Evolutionary conservation across 257 asterid genomes (phyloP).

Genomic region (Fraxinus anomala): DNA sequence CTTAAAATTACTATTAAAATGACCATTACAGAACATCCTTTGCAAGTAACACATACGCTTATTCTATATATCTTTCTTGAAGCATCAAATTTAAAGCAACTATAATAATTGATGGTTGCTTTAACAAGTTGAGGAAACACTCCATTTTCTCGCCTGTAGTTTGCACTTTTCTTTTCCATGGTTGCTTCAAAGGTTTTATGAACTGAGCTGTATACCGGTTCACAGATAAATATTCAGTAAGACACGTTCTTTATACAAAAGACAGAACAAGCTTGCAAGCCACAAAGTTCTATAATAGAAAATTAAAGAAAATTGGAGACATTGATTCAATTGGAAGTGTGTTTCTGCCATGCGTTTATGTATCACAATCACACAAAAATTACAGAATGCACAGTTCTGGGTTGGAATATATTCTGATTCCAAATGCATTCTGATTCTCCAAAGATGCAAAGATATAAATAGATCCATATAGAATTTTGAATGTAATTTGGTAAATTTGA

Average conservation of each 20-base stretch:
- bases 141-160: too few relatives aligned
- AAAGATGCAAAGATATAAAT: too few relatives aligned
- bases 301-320: too few relatives aligned
- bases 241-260: background rate
- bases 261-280: background rate
- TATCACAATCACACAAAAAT: background rate
- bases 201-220: background rate
- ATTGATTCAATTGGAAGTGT: background rate
- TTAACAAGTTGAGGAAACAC: background rate
- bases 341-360: background rate
- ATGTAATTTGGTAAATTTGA: too few relatives aligned
- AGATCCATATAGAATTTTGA: background rate
- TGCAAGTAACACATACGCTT: background rate
- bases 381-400: too few relatives aligned
- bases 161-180: background rate
- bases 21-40: background rate
- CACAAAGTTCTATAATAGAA: background rate
- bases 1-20: background rate
- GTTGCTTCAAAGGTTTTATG: background rate
- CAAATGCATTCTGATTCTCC: background rate
- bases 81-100: background rate
- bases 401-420: too few relatives aligned
- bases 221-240: background rate
- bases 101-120: background rate
- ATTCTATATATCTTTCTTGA: background rate